These are phyloP conservation scores for Polychytrium aggregatum DNA, from an alignment of 192 early-diverging fungal genomes.

Conservation along the genomic window DNA sequence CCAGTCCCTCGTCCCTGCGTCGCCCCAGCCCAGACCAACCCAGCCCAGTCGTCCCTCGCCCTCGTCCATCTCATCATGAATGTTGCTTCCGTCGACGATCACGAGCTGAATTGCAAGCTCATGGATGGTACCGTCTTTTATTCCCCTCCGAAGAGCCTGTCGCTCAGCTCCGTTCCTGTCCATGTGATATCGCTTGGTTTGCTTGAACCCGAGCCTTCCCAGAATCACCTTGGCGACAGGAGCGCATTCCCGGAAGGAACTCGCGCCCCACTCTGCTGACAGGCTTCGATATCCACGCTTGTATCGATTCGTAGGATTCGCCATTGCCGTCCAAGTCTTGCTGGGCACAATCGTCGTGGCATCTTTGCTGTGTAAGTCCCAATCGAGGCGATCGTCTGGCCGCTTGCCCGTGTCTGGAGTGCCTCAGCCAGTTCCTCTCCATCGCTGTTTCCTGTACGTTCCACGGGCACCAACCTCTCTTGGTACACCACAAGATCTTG, in stretches of 20 bases:
- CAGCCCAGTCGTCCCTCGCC: too few species aligned
- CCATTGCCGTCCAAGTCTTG: conserved; percentile 25
- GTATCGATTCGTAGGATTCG: conserved; percentile 14
- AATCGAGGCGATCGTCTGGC: too few species aligned
- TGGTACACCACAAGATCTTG: not conserved
- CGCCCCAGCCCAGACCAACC: too few species aligned
- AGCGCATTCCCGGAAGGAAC: not conserved
- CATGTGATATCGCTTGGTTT: too few species aligned
- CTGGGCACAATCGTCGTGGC: conserved; percentile 25
- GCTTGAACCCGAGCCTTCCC: too few species aligned
- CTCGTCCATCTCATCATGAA: too few species aligned
- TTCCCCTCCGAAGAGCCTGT: not conserved
- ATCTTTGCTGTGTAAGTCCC: conserved; percentile 25
- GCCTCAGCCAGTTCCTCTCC: not conserved
- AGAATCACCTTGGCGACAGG: not conserved
- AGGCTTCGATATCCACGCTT: too few species aligned
- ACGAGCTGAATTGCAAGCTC: conserved; percentile 9
- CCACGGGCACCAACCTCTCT: not conserved
- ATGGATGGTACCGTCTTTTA: conserved; percentile 2
- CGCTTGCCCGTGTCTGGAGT: not conserved
- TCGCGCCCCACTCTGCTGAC: too few species aligned
- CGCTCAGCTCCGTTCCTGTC: not conserved
- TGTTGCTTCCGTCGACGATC: too few species aligned
- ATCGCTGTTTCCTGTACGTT: not conserved
- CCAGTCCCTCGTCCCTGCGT: too few species aligned